These are phyloP conservation scores for Penicillium sclerotigenum DNA, from an alignment of 2,329 filamentous ascomycete genomes.

Conservation along the genomic window DNA sequence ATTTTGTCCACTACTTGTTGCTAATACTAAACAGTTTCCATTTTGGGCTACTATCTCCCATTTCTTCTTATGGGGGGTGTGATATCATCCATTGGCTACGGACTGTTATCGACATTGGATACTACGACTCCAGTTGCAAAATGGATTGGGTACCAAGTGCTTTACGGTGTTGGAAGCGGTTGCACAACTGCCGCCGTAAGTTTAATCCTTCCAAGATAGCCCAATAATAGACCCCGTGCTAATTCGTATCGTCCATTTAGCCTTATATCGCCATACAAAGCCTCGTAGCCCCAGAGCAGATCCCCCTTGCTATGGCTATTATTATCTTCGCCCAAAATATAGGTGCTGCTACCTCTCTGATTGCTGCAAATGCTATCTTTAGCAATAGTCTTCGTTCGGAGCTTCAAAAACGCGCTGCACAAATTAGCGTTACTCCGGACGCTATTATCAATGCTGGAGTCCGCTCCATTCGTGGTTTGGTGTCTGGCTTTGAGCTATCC, in stretches of 20 bases:
- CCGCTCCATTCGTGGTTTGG: constrained; percentile 22
- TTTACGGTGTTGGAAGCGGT: constrained; percentile 23
- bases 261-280: constrained; percentile 29
- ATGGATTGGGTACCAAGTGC: constrained; percentile 33
- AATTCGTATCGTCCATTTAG: constrained; percentile 8
- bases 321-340: constrained; percentile 36
- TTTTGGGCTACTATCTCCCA: constrained; percentile 36
- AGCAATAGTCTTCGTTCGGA: constrained; percentile 23
- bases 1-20: neutral
- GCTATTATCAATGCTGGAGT: constrained; percentile 26
- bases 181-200: constrained; percentile 12
- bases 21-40: constrained; percentile 20
- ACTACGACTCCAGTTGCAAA: constrained; percentile 17
- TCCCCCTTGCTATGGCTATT: constrained; percentile 29
- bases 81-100: constrained; percentile 29
- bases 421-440: constrained; percentile 19
- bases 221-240: neutral
- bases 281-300: constrained; percentile 21
- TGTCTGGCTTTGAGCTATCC: constrained; percentile 23
- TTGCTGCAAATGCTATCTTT: constrained; percentile 30
- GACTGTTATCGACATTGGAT: constrained; percentile 33
- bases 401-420: constrained; percentile 13
- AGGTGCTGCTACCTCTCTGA: constrained; percentile 29
- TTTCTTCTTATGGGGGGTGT: constrained; percentile 28
- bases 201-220: neutral